Base-by-base conservation (phyloP, 176 grass and related monocot genomes). In the Aegilops tauschii region DNA sequence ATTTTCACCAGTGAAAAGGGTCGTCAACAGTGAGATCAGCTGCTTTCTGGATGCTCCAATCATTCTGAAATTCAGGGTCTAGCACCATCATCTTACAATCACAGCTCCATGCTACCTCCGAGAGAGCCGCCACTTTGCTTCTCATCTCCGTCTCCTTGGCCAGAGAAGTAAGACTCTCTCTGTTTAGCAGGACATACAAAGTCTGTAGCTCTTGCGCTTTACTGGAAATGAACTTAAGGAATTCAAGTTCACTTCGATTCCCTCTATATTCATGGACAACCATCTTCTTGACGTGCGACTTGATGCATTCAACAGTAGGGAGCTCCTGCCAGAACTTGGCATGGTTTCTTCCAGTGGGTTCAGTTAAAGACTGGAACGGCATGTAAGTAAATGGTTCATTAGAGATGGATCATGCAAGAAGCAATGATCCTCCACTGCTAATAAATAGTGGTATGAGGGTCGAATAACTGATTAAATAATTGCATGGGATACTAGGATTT, bases 291-390 rank as follows among this genome's bases (percentile, higher is more conserved):
- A 71, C 2, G 3, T 34, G 65, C 6, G 64, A 59, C 8, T 79
- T 12, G 3, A 86, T 9, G 8, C 76, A 79, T 32, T 36, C 23
- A 40, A 86, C 44, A 29, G 45, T 18, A 71, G 11, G 4, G 47
- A 71, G 64, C 23, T 44, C 14, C 8, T 1, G 23, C 84, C 75
- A 86, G 34, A 86, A 86, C 35, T 61, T 61, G 84, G 28, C 61
- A 67, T 28, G 28, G 42, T 54, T 21, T 30, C 2, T 25, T 34
- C 4, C 73, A 12, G 40, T 68, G 42, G 72, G 18, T 34, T 77
- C 18, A 77, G 14, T 6, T 27, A 9, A 18, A 61, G 61, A 85
- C 73, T 77, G 73, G 29, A 77, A 36, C 44, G 65, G 8, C 63
- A 65, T 36, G 4, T 36, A 3, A 36, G 35, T 6, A 36, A 36